Base-by-base conservation (phyloP, 306 rosid genomes). In the Senna siamea region DNA sequence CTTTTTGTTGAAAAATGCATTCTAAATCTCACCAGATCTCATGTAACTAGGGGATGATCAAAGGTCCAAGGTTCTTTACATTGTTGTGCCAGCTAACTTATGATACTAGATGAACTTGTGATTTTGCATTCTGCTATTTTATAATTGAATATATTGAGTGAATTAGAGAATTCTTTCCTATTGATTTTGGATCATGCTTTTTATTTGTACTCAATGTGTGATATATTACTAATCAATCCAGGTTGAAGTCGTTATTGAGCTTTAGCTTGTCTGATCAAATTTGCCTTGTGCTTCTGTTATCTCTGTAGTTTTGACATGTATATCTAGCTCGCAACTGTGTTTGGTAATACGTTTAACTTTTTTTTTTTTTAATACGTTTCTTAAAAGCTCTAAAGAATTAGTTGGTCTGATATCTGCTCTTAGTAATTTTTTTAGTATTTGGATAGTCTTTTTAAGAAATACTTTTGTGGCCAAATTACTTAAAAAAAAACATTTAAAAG, bases 21-120 rank as follows among this genome's bases (percentile, higher is more conserved):
- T 76, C 64, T 58, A 62, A 64, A 77, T 86, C 72, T 74, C 71
- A 61, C 52, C 47, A 63, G 17, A 20, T 52, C 69, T 74, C 75
- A 40, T 76, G 70, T 70, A 44, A 44, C 73, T 65, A 46, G 64
- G 70, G 34, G 70, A 73, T 86, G 63, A 63, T 61, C n/a, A 46
- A 43, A 80, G 32, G 66, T 82, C 47, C 17, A 69, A 78, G 83
- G 52, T 69, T 72, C 76, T 71, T 58, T 60, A 68, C 84, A 48
- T 64, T 76, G 54, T 54, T 72, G 62, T 74, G 70, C 6, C 73
- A 80, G 79, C 85, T 74, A 69, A 43, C 59, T n/a, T 55, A 38
- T 72, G 56, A 79, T 68, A 69, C 17, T 58, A 78, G 80, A 67
- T 67, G 69, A 72, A 67, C 20, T 67, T 53, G 35, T 67, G 44